phyloP scores from a whole-genome alignment of 2,329 filamentous ascomycete species.

The Metarhizium album region DNA sequence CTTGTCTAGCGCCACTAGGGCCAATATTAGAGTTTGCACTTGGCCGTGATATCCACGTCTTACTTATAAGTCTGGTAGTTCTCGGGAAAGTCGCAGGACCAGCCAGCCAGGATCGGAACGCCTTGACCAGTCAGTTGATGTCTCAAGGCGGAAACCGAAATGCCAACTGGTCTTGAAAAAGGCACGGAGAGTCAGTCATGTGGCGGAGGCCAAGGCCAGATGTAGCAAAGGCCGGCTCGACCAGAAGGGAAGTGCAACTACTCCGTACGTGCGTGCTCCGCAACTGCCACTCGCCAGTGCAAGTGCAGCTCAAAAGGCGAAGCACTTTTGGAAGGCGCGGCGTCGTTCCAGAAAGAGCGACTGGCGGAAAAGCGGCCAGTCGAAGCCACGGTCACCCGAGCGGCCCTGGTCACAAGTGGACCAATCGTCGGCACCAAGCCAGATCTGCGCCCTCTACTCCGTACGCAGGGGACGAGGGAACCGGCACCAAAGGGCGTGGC shows the following conservation, averaged over 20 bases:
- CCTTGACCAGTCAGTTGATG: background rate
- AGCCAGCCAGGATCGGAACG: background rate
- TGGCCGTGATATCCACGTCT: background rate
- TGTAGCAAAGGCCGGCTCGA: background rate
- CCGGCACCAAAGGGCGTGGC: background rate
- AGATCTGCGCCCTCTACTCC: background rate
- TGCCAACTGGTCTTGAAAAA: too few species aligned
- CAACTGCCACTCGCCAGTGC: too few species aligned
- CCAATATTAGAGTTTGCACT: background rate
- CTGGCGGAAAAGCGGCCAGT: conserved; percentile 5
- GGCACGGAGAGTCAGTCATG: background rate
- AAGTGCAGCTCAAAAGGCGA: background rate
- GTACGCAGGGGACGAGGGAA: background rate
- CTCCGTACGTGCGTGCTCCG: too few species aligned
- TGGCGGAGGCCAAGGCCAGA: background rate
- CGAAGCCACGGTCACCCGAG: background rate
- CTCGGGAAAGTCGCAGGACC: background rate
- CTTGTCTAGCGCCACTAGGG: background rate
- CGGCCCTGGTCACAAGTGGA: too few species aligned
- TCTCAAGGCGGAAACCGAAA: background rate
- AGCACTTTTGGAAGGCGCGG: background rate
- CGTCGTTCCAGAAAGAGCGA: conserved; percentile 2
- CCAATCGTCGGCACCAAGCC: background rate
- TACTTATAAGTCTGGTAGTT: background rate
- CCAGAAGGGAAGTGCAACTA: background rate